Evolutionary conservation across 2,329 filamentous ascomycete genomes (phyloP).

Genomic region (Cladosporium halotolerans): DNA sequence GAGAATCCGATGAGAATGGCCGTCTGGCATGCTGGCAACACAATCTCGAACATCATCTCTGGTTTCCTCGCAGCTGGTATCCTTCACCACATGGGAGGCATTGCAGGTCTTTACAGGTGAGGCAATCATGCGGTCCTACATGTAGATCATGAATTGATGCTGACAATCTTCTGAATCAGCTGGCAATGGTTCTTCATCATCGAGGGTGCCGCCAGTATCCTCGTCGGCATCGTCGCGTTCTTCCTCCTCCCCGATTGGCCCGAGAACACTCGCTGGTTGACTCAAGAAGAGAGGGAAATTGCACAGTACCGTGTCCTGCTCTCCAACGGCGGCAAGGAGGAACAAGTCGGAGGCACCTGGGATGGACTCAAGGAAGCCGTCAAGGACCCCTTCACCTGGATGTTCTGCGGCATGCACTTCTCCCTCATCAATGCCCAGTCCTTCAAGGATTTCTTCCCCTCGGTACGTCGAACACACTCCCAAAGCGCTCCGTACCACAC

Average conservation of each 20-base stretch:
- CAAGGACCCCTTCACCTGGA: constrained; percentile 36
- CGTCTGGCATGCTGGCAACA: constrained; percentile 43
- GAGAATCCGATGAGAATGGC: constrained; percentile 41
- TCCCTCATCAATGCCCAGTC: constrained; percentile 28
- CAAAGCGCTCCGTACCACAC: constrained; percentile 8
- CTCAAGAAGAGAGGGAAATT: constrained; percentile 46
- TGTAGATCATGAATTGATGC: constrained; percentile 20
- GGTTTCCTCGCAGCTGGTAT: constrained; percentile 42
- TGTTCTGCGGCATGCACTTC: constrained; percentile 38
- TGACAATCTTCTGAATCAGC: constrained; percentile 32
- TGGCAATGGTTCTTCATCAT: constrained; percentile 31
- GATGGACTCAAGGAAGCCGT: constrained; percentile 31
- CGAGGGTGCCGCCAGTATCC: constrained; percentile 53
- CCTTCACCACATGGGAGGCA: constrained; percentile 38
- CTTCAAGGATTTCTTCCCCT: constrained; percentile 32
- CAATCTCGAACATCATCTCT: constrained; percentile 41
- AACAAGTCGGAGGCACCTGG: constrained; percentile 34
- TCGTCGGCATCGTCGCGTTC: constrained; percentile 48
- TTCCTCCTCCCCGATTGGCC: constrained; percentile 50
- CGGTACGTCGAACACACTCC: constrained; percentile 15
- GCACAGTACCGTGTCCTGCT: constrained; percentile 33
- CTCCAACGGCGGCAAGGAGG: constrained; percentile 30
- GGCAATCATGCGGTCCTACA: neutral
- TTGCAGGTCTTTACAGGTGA: constrained; percentile 4
- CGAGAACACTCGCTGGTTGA: constrained; percentile 47